These are phyloP conservation scores for Zymoseptoria pseudotritici DNA, from an alignment of 2,329 filamentous ascomycete genomes.

Conservation along the genomic window DNA sequence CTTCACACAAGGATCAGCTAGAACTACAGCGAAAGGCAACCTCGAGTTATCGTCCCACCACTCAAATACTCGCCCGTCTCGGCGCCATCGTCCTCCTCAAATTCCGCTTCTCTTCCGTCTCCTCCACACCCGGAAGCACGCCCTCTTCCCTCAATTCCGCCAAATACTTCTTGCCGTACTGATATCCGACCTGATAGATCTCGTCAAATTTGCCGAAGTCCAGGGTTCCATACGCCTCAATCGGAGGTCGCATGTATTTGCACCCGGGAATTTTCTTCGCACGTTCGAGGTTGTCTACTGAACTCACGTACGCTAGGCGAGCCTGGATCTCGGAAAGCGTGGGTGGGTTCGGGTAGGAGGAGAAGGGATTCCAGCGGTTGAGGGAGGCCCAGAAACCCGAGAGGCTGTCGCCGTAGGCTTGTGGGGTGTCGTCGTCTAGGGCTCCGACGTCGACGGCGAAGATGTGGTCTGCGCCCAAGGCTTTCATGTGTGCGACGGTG, in stretches of 20 bases:
- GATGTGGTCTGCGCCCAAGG: conserved; percentile 82
- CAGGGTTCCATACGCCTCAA: conserved; percentile 86
- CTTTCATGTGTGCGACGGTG: conserved; percentile 95
- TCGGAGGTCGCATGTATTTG: conserved; percentile 91
- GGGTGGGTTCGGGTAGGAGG: conserved; percentile 78
- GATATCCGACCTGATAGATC: conserved; percentile 83
- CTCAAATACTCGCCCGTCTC: conserved; percentile 40
- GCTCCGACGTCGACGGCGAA: conserved; percentile 94
- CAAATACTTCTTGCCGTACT: conserved; percentile 75
- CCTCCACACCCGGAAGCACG: conserved; percentile 53
- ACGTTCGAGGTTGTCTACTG: conserved; percentile 85
- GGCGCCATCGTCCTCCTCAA: conserved; percentile 47
- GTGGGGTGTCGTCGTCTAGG: conserved; percentile 84
- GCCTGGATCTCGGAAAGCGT: conserved; percentile 95
- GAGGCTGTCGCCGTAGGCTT: conserved; percentile 86
- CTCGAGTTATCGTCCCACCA: background rate
- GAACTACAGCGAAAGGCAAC: too few relatives aligned
- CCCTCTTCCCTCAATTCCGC: conserved; percentile 71
- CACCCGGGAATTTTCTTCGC: conserved; percentile 88
- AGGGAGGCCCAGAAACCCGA: conserved; percentile 91
- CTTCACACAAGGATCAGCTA: too few relatives aligned
- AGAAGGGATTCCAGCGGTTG: conserved; percentile 97
- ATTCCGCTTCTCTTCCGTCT: conserved; percentile 45
- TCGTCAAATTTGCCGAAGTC: conserved; percentile 98
- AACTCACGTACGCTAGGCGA: conserved; percentile 86